Conservation (phyloP, 1,139 yeast species). For the Sugiyamaella novakii region DNA sequence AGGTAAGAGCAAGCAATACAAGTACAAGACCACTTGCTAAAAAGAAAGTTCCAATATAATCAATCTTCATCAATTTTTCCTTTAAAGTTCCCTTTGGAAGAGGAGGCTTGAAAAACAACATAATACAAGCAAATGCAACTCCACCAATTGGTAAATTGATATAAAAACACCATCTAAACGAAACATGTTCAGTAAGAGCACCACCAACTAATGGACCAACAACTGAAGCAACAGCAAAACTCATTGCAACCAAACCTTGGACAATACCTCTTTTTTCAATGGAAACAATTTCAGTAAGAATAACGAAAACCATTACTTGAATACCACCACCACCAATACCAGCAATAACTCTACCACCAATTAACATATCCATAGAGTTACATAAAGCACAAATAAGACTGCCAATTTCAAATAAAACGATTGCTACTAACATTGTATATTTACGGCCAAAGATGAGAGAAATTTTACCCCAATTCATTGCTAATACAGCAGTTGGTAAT, state of each 20-base stretch:
- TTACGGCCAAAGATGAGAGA: conserved; percentile 67
- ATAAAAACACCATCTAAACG: conserved; percentile 83
- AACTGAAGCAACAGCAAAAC: conserved; percentile 60
- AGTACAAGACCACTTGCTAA: conserved; percentile 49
- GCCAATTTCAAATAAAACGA: conserved; percentile 64
- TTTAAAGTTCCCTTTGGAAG: conserved; percentile 47
- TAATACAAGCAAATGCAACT: conserved; percentile 50
- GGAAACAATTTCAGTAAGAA: conserved; percentile 64
- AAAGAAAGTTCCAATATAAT: conserved; percentile 52
- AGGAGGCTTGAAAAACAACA: conserved; percentile 57
- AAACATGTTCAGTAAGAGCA: conserved; percentile 58
- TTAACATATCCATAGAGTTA: conserved; percentile 57
- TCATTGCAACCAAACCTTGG: conserved; percentile 54
- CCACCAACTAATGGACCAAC: conserved; percentile 74
- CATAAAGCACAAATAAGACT: conserved; percentile 64
- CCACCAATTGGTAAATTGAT: conserved; percentile 73
- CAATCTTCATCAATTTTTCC: conserved; percentile 50
- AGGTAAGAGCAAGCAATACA: conserved; percentile 53
- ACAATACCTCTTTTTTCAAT: conserved; percentile 58
- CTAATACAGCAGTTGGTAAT: conserved; percentile 61
- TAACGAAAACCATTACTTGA: conserved; percentile 59
- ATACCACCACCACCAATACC: conserved; percentile 79
- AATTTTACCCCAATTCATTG: conserved; percentile 63
- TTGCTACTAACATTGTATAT: conserved; percentile 51
- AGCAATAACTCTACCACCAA: conserved; percentile 70